phyloP scores from a whole-genome alignment of 179 eudicot genomes.

The Heliamphora pulchella region DNA sequence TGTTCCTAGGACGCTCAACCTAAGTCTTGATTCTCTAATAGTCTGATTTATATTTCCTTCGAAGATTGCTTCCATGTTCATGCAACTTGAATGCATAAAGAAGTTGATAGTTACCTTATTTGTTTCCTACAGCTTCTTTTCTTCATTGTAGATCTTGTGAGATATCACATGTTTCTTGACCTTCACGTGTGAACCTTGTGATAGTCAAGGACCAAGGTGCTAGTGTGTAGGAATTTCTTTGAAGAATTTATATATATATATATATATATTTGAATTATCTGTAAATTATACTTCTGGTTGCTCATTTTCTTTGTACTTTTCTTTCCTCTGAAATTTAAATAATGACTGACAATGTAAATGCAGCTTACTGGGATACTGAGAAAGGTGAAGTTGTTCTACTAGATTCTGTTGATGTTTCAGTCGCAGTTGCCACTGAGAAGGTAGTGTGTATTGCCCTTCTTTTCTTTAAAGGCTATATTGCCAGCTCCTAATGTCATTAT shows the following conservation, averaged over 20 bases:
- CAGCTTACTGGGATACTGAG: constrained; percentile 79
- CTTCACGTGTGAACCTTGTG: not conserved
- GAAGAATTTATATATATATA: not conserved
- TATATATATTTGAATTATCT: too few relatives aligned
- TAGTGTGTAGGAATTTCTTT: not conserved
- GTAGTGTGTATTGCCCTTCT: constrained; percentile 25
- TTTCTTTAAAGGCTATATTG: not conserved
- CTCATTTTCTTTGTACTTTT: not conserved
- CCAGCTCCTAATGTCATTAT: constrained; percentile 20
- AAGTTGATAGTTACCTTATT: constrained; percentile 7
- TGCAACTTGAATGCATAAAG: not conserved
- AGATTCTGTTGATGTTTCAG: constrained; percentile 81
- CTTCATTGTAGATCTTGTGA: not conserved
- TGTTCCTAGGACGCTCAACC: constrained; percentile 1
- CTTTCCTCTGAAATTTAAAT: not conserved
- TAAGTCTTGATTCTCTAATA: constrained; percentile 3
- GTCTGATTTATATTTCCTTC: not conserved
- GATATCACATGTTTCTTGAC: not conserved
- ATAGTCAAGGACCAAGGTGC: not conserved
- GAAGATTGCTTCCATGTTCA: not conserved
- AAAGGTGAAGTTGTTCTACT: constrained; percentile 54
- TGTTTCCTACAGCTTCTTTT: not conserved
- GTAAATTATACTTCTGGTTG: not conserved
- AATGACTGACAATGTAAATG: constrained; percentile 14
- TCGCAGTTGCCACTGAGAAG: constrained; percentile 99